Evolutionary conservation across 306 rosid species (phyloP), one percentile per base, ranked within the genome.

Genomic region (Carpinus fangiana): DNA sequence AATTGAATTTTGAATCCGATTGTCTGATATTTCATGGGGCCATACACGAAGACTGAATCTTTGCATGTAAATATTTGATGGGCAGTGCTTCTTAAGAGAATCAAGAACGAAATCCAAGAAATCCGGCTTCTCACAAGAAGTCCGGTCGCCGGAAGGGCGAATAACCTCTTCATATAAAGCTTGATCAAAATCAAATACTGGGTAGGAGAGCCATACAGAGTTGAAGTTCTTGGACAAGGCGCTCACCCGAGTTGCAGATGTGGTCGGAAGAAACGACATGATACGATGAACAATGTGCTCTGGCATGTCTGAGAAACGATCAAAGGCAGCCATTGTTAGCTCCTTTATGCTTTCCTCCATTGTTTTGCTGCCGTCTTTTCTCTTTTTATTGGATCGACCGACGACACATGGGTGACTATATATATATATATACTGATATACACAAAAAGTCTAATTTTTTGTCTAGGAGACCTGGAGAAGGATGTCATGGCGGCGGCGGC

Each of bases 191-290:
- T 75, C 31, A 21, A 75, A 3, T 2, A 61, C 31, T 34, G 79
- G 72, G 28, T 14, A 60, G 28, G 72, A 75, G 7, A 13, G 26
- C 18, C 71, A 61, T 0, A 26, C 51, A 17, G n/a, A 16, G 8
- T 10, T 12, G 8, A 48, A 47, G 38, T 14, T 47, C 45, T 16
- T 75, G 21, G 78, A 75, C 12, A 61, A 6, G 72, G 16, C 8
- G 59, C 72, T 75, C 0, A 62, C 1, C 0, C 18, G 61, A 13
- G 47, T 61, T 46, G 57, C 41, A 43, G 46, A 56, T 2, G 2
- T 47, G 2, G 45, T 23, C 4, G 71, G 71, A 46, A 75, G 79
- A 12, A 75, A 16, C 9, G 71, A 16, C 79, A 75, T 62, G 72
- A 75, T n/a, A 3, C 23, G 28, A 69, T 60, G 60, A 55, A 75